Conservation (phyloP, 169 alveolate genomes). For the Plasmodium cynomolgi region DNA sequence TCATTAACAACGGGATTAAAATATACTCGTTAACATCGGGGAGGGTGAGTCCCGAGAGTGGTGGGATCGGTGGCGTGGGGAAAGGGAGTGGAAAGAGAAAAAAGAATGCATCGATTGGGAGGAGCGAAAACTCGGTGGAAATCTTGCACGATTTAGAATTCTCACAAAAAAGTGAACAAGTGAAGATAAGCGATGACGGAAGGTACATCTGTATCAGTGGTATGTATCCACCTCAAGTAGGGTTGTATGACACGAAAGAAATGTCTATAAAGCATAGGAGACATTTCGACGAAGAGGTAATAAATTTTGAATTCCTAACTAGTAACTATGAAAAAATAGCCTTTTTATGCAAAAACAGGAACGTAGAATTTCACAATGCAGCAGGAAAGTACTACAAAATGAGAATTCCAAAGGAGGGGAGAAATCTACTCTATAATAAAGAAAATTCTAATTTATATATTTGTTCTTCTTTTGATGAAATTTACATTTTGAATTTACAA, state of each 20-base stretch:
- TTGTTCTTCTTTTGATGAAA: conserved; percentile 79
- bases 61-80: not conserved
- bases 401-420: conserved; percentile 85
- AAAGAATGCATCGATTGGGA: not conserved
- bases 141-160: conserved; percentile 84
- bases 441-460: conserved; percentile 76
- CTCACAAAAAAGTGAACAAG: conserved; percentile 82
- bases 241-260: conserved; percentile 83
- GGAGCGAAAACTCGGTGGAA: conserved; percentile 70
- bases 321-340: conserved; percentile 82
- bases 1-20: conserved; percentile 67
- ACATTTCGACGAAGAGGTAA: conserved; percentile 83
- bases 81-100: not conserved
- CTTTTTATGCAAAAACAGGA: conserved; percentile 78
- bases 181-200: conserved; percentile 81
- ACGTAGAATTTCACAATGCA: conserved; percentile 83
- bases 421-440: conserved; percentile 80
- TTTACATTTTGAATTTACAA: conserved; percentile 71
- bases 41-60: conserved; percentile 11
- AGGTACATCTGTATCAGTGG: conserved; percentile 83
- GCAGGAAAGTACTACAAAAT: conserved; percentile 83
- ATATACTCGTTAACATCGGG: conserved; percentile 69
- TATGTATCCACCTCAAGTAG: conserved; percentile 86
- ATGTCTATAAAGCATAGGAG: conserved; percentile 83
- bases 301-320: conserved; percentile 79